Evolutionary conservation across 2,329 filamentous ascomycete genomes (phyloP).

Genomic region (Aureobasidium uvarum): DNA sequence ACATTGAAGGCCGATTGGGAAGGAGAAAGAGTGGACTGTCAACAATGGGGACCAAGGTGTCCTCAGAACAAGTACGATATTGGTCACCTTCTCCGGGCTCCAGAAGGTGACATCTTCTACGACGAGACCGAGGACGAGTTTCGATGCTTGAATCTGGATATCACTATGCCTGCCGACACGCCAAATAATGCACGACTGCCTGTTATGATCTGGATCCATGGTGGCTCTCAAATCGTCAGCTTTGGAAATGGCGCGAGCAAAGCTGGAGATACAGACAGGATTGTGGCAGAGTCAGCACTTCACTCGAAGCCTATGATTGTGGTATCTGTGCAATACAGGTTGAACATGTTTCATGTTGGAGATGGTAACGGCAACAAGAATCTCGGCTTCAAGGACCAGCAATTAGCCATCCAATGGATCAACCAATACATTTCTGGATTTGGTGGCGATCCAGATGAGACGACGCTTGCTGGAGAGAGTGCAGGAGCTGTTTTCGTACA

Average conservation of each 20-base stretch:
- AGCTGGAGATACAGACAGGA: constrained; percentile 36
- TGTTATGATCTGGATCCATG: constrained; percentile 50
- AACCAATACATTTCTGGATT: constrained; percentile 39
- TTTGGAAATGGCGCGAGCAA: constrained; percentile 46
- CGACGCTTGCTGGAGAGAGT: constrained; percentile 49
- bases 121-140: constrained; percentile 46
- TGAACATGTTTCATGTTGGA: constrained; percentile 50
- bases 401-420: constrained; percentile 40
- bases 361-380: constrained; percentile 41
- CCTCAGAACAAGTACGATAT: constrained; percentile 46
- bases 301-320: constrained; percentile 43
- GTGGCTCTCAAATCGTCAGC: constrained; percentile 49
- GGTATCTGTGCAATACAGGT: constrained; percentile 47
- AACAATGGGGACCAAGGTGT: constrained; percentile 39
- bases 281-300: constrained; percentile 37
- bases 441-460: constrained; percentile 40
- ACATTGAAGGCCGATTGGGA: constrained; percentile 27
- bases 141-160: constrained; percentile 46
- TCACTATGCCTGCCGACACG: constrained; percentile 37
- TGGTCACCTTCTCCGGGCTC: constrained; percentile 47
- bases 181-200: constrained; percentile 34
- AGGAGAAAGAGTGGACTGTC: constrained; percentile 33
- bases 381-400: constrained; percentile 33
- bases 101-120: constrained; percentile 35
- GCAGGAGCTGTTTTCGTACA: constrained; percentile 50